Percentiles rank a stretch among this genome's conserved stretches.
These are phyloP conservation scores for Viola pubescens DNA, from an alignment of 441 rosid genomes.

Conservation along the genomic window DNA sequence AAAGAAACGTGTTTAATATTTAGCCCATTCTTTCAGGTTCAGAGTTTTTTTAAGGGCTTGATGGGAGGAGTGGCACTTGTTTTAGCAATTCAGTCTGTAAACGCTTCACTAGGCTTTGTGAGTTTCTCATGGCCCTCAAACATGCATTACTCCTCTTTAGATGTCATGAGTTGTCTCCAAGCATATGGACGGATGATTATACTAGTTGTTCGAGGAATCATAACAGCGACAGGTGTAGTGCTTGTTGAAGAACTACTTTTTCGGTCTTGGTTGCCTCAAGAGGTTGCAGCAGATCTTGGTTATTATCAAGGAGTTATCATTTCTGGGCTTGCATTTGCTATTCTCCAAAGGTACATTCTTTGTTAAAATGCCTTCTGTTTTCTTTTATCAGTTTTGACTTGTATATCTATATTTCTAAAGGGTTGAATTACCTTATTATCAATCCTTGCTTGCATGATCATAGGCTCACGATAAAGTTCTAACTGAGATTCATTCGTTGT, in stretches of 20 bases:
- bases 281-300: conserved; percentile 74
- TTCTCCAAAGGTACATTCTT: conserved; percentile 61
- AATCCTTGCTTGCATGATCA: not conserved
- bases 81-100: conserved; percentile 48
- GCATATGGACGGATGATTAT: conserved; percentile 34
- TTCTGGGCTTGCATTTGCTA: conserved; percentile 70
- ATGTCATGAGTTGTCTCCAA: conserved; percentile 36
- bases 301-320: conserved; percentile 67
- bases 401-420: too few relatives aligned
- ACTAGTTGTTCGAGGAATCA: conserved; percentile 46
- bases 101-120: conserved; percentile 54
- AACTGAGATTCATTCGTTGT: not conserved
- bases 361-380: not conserved
- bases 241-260: conserved; percentile 85
- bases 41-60: conserved; percentile 47
- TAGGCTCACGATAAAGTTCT: not conserved
- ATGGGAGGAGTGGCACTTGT: conserved; percentile 70
- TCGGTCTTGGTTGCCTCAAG: conserved; percentile 84
- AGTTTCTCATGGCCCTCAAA: conserved; percentile 55
- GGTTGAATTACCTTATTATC: not conserved
- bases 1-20: conserved; percentile 9
- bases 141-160: conserved; percentile 38
- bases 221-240: conserved; percentile 57
- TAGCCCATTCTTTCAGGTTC: conserved; percentile 46
- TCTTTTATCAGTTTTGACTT: too few relatives aligned